Percentiles rank a stretch among this genome's conserved stretches.
Conservation (phyloP, 2,329 filamentous ascomycete species). For the Colletotrichum godetiae region DNA sequence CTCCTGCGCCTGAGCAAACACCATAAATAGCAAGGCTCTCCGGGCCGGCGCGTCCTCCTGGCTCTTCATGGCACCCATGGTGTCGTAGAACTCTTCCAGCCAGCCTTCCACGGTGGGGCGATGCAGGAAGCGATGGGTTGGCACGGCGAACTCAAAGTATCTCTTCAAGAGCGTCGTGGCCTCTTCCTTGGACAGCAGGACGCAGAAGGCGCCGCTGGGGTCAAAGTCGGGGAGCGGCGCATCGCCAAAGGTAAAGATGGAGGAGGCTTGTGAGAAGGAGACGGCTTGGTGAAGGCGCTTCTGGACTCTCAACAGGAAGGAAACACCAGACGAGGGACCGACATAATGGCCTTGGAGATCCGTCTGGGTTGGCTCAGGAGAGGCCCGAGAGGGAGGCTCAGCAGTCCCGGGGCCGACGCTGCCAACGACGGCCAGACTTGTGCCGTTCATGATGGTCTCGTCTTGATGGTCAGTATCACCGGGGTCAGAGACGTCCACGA, state of each 20-base stretch:
- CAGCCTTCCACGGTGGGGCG: constrained; percentile 61
- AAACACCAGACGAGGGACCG: constrained; percentile 45
- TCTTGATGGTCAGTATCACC: constrained; percentile 4
- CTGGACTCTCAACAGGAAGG: constrained; percentile 44
- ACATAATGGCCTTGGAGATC: constrained; percentile 47
- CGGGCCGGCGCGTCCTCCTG: constrained; percentile 40
- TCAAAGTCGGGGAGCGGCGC: constrained; percentile 56
- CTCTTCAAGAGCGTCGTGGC: constrained; percentile 53
- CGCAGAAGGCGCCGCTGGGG: constrained; percentile 46
- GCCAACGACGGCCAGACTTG: neutral
- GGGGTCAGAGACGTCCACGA: constrained; percentile 12
- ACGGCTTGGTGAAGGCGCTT: constrained; percentile 42
- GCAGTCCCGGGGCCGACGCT: constrained; percentile 39
- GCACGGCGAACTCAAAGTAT: constrained; percentile 68
- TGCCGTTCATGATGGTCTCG: constrained; percentile 21
- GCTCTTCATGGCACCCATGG: constrained; percentile 43
- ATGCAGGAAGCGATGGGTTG: constrained; percentile 67
- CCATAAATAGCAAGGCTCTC: constrained; percentile 59
- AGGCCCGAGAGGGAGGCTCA: constrained; percentile 58
- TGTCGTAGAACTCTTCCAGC: constrained; percentile 56
- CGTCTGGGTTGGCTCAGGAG: constrained; percentile 44
- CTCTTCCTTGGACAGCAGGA: constrained; percentile 53
- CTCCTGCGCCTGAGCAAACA: constrained; percentile 62
- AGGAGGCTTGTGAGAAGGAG: constrained; percentile 48
- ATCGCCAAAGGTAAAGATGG: constrained; percentile 63